Conservation (phyloP, 495 filamentous ascomycete genomes). For the Choiromyces venosus region DNA sequence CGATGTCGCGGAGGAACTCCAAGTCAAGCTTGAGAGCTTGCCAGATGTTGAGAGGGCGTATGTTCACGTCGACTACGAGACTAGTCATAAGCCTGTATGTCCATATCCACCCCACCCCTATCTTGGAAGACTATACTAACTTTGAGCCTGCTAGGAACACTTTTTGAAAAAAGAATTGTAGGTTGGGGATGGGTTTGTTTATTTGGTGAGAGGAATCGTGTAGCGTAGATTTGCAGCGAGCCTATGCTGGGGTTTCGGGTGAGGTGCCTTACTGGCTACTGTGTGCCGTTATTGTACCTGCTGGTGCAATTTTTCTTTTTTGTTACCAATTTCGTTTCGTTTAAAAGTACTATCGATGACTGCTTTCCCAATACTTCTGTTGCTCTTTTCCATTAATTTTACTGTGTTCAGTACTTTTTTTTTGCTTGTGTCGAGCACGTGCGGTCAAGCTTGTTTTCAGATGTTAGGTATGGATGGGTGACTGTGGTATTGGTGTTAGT, state of each 20-base stretch:
- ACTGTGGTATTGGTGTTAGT: too few relatives aligned
- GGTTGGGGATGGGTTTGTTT: constrained; percentile 1
- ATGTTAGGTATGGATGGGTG: too few relatives aligned
- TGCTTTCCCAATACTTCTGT: not conserved
- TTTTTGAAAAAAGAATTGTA: constrained; percentile 60
- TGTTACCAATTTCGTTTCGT: not conserved
- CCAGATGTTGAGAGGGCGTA: constrained; percentile 92
- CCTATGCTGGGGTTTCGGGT: not conserved
- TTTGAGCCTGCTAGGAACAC: constrained; percentile 43
- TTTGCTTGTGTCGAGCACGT: too few relatives aligned
- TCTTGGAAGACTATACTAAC: not conserved
- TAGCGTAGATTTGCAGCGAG: not conserved
- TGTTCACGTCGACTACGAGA: constrained; percentile 97
- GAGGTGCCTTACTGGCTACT: not conserved
- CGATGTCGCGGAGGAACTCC: constrained; percentile 88
- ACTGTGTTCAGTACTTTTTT: too few relatives aligned
- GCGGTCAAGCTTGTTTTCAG: too few relatives aligned
- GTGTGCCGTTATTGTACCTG: not conserved
- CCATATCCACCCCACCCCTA: not conserved
- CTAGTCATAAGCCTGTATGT: constrained; percentile 78
- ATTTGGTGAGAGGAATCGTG: not conserved
- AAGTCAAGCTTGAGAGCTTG: constrained; percentile 87
- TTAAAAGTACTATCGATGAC: not conserved
- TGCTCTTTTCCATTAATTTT: not conserved
- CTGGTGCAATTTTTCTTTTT: not conserved